A percentile compares a stretch with the other conserved stretches of the same genome.
phyloP scores from a whole-genome alignment of 1,139 yeast genomes.

The Meyerozyma guilliermondii region DNA sequence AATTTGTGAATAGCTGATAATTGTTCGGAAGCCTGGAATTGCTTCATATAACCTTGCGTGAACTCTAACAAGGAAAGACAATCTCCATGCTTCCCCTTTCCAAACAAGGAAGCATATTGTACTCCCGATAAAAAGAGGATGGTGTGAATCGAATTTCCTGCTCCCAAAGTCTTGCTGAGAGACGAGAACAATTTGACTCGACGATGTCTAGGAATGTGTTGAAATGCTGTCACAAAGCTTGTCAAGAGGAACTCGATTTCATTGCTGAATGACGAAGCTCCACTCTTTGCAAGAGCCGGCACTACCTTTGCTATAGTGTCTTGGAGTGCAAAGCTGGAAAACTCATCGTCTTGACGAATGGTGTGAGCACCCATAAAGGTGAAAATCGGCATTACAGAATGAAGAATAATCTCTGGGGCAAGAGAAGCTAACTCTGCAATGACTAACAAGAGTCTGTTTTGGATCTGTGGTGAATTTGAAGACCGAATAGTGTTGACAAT shows the following conservation, averaged over 20 bases:
- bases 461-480: slow-evolving; percentile 90
- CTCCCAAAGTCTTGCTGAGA: slow-evolving; percentile 72
- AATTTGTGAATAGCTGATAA: slow-evolving; percentile 54
- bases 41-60: slow-evolving; percentile 59
- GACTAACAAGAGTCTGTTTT: slow-evolving; percentile 77
- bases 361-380: slow-evolving; percentile 99
- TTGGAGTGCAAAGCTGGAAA: slow-evolving; percentile 86
- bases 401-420: slow-evolving; percentile 87
- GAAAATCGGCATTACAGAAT: slow-evolving; percentile 97
- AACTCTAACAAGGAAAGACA: slow-evolving; percentile 67
- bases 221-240: slow-evolving; percentile 88
- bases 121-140: slow-evolving; percentile 76
- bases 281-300: slow-evolving; percentile 77
- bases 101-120: slow-evolving; percentile 55
- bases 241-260: slow-evolving; percentile 82
- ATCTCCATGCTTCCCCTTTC: slow-evolving; percentile 58
- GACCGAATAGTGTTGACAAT: slow-evolving; percentile 87
- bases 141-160: slow-evolving; percentile 60
- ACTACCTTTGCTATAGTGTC: slow-evolving; percentile 87
- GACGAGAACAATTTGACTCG: slow-evolving; percentile 80
- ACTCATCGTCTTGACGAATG: slow-evolving; percentile 93
- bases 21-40: slow-evolving; percentile 67
- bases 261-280: slow-evolving; percentile 45
- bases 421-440: slow-evolving; percentile 83
- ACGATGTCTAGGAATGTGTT: slow-evolving; percentile 95